A percentile compares a stretch with the other conserved stretches of the same genome.
Conservation (phyloP, 805 yeast species). For the Pichia gijzeniarum region DNA sequence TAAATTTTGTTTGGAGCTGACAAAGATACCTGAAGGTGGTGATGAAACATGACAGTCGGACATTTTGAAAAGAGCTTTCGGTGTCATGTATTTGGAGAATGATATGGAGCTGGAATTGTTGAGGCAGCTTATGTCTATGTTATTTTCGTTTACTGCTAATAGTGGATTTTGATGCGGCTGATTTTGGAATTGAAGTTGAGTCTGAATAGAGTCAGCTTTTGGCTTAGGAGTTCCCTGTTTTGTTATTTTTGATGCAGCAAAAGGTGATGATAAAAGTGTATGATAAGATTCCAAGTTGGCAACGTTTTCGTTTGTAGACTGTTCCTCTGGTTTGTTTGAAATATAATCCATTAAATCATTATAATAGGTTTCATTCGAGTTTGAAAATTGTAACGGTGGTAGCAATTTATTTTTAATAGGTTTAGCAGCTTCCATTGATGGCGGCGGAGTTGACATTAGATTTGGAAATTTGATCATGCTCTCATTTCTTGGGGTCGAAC, state of each 20-base stretch:
- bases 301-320: background rate
- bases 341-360: constrained; percentile 7
- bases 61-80: background rate
- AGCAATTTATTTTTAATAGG: background rate
- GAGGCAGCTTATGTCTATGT: background rate
- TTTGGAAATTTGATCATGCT: background rate
- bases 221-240: background rate
- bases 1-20: background rate
- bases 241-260: background rate
- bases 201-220: background rate
- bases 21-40: constrained; percentile 9
- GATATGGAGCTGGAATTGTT: no score
- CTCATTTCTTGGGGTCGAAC: background rate
- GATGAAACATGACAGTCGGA: constrained; percentile 4
- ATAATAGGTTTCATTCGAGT: constrained; percentile 3
- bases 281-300: background rate
- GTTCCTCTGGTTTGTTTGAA: background rate
- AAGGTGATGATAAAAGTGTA: constrained; percentile 1
- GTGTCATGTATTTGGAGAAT: background rate
- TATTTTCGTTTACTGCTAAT: background rate
- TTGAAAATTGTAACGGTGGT: constrained; percentile 1
- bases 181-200: background rate
- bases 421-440: background rate
- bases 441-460: constrained; percentile 8
- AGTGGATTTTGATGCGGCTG: background rate